phyloP scores from a whole-genome alignment of 192 early-diverging fungal genomes.

The Radiomyces spectabilis region DNA sequence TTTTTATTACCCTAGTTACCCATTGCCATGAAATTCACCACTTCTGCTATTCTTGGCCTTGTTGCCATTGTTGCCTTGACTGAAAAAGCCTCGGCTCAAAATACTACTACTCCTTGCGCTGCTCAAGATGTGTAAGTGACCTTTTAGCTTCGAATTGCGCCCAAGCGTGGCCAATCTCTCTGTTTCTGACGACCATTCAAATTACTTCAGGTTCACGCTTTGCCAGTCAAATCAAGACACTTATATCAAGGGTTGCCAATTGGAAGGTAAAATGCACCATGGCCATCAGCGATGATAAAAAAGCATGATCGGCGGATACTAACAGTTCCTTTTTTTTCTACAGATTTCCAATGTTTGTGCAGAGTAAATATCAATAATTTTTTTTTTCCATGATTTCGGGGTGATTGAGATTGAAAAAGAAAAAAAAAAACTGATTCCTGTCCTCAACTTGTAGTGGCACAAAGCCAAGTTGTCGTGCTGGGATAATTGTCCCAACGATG shows the following conservation, averaged over 20 bases:
- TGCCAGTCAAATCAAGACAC: constrained; percentile 18
- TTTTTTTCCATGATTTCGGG: too few relatives aligned
- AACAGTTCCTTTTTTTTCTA: too few relatives aligned
- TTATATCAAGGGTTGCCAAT: constrained; percentile 15
- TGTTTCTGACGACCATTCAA: not conserved
- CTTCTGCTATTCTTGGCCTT: too few relatives aligned
- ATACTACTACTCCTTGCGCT: not conserved
- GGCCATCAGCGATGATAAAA: too few relatives aligned
- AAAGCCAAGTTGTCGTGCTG: constrained; percentile 16
- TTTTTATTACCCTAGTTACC: too few relatives aligned
- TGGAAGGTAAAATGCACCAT: constrained; percentile 11
- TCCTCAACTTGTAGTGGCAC: constrained; percentile 12
- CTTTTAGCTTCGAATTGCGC: not conserved
- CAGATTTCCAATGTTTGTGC: constrained; percentile 28
- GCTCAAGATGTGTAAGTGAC: constrained; percentile 17
- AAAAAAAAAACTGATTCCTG: too few relatives aligned
- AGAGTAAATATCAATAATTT: too few relatives aligned
- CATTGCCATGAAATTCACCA: too few relatives aligned
- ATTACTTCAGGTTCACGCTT: constrained; percentile 5
- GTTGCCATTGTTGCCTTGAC: too few relatives aligned
- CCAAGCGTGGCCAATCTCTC: not conserved
- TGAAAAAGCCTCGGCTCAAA: not conserved
- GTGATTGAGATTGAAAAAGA: too few relatives aligned
- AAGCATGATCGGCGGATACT: too few relatives aligned
- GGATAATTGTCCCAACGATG: constrained; percentile 13